Evolutionary conservation across 2,329 filamentous ascomycete species (phyloP), one percentile per base, ranked within the genome.

Genomic region (Trichoderma simmonsii): DNA sequence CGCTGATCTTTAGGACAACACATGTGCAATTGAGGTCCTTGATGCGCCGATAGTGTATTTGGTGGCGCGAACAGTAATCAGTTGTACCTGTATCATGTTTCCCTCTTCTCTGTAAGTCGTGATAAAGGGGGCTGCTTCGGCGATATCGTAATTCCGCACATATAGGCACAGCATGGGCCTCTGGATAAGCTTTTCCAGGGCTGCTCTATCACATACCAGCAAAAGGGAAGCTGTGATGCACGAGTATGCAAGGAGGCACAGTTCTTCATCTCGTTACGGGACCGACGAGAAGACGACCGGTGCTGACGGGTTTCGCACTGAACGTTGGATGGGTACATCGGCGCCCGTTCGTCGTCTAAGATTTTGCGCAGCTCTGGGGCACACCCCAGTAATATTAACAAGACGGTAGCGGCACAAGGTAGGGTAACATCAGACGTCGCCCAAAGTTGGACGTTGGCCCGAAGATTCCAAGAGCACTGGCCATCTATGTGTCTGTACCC

Each of bases 391-490:
- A 48, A 48, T 43, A n/a, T n/a, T 36, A 48, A 32, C 54, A 24
- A 48, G 65, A 60, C 18, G 65, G 36, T 43, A 26, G 36, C 34
- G 51, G 34, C 26, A 26, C 48, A 68, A 54, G 39, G 68, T 43
- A 39, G 43, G 39, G 68, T 63, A 28, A 32, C 28, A 70, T 63
- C 43, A 39, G 60, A 56, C 59, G 32, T 59, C 59, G 11, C 18
- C 43, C 21, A 24, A 60, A 51, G 66, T 18, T 61, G 56, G 54
- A 36, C 39, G 54, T 69, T 69, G 34, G 36, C 14, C 28, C 56
- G 56, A 69, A 28, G 66, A 18, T 69, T 48, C 66, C 56, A 48
- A 28, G 56, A 64, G 68, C 68, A 71, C 68, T 71, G 60, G 60
- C 66, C 68, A 70, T 28, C 67, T 70, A 32, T 32, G 57, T 59